phyloP scores from a whole-genome alignment of 2,329 filamentous ascomycete species.

The Beauveria medogensis region DNA sequence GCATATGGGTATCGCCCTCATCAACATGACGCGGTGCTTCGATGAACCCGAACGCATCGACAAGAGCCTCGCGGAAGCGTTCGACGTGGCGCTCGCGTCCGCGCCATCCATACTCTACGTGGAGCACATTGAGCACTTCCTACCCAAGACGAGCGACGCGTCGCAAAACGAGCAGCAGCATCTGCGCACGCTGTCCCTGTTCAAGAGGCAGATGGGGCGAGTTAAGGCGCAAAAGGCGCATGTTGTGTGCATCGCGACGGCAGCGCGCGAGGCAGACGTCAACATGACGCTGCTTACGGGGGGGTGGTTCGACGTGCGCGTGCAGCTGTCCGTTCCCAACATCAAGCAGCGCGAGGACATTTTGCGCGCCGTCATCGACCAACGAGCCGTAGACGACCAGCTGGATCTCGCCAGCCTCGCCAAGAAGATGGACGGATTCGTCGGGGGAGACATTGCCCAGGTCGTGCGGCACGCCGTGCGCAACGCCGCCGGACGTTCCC shows the following conservation, averaged over 20 bases:
- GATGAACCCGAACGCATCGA: slow-evolving; percentile 31
- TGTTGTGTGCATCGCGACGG: slow-evolving; percentile 82
- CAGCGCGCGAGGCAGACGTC: slow-evolving; percentile 78
- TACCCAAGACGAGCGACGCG: slow-evolving; percentile 71
- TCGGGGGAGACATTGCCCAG: slow-evolving; percentile 77
- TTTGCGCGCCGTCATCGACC: slow-evolving; percentile 36
- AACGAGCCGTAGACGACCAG: slow-evolving; percentile 34
- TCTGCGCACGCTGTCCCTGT: slow-evolving; percentile 73
- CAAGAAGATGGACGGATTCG: slow-evolving; percentile 82
- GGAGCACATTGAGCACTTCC: slow-evolving; percentile 76
- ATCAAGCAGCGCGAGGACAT: slow-evolving; percentile 61
- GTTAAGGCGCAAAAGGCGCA: slow-evolving; percentile 63
- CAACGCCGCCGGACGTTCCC: slow-evolving; percentile 26
- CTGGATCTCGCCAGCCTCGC: slow-evolving; percentile 69
- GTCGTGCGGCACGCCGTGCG: slow-evolving; percentile 41
- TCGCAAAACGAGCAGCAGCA: slow-evolving; percentile 89
- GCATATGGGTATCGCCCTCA: slow-evolving; percentile 63
- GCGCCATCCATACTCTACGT: slow-evolving; percentile 89
- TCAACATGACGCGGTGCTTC: slow-evolving; percentile 40
- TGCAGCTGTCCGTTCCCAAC: slow-evolving; percentile 82
- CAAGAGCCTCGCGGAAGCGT: slow-evolving; percentile 30
- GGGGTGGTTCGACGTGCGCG: slow-evolving; percentile 73
- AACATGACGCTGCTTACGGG: slow-evolving; percentile 68
- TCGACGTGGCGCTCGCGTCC: slow-evolving; percentile 73
- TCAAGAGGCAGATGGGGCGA: slow-evolving; percentile 80